Evolutionary conservation across 306 rosid genomes (phyloP), one percentile per base, ranked within the genome.

Genomic region (Vicia faba): DNA sequence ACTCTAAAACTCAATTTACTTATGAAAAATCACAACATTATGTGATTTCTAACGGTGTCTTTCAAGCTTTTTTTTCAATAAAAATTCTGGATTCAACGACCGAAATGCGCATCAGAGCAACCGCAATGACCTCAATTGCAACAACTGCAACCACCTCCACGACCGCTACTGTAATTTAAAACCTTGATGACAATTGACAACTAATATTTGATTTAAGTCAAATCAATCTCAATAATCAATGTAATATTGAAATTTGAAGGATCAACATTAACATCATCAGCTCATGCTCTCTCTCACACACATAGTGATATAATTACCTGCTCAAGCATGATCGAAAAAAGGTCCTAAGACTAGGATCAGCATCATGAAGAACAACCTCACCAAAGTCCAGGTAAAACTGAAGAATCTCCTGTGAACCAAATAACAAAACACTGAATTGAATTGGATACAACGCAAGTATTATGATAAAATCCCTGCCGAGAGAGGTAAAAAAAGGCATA

Each of bases 341-440:
- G 19, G 82, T 79, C 83, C 93, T 80, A 15, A 93, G 84, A 86
- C 81, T 88, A 66, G 97, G 88, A 88, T 93, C 98, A 64, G 95
- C 97, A 73, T 93, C 98, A 74, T 93, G 97, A 51, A 93, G 86
- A 83, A 93, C 93, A 60, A 75, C 61, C 49, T 93, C 98, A 46
- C 96, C 98, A 77, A 89, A 93, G 78, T 89, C 96, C 29, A 93
- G 83, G 79, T 77, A 93, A 88, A 93, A 93, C 71, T 89, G 98
- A 83, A 93, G 95, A 78, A 89, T 84, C 39, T 74, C 91, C 98
- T 93, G 85, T 33, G 11, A 70, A 54, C 46, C 64, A 76, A 63
- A 31, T 11, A 39, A 40, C 11, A 61, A 74, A 71, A 56, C 36
- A 28, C 0, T 28, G 7, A 73, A 40, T 26, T 7, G 14, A 63